Evolutionary conservation across 768 basidiomycete species (phyloP), one percentile per base, ranked within the genome.

Genomic region (Lentinula guzmanii): DNA sequence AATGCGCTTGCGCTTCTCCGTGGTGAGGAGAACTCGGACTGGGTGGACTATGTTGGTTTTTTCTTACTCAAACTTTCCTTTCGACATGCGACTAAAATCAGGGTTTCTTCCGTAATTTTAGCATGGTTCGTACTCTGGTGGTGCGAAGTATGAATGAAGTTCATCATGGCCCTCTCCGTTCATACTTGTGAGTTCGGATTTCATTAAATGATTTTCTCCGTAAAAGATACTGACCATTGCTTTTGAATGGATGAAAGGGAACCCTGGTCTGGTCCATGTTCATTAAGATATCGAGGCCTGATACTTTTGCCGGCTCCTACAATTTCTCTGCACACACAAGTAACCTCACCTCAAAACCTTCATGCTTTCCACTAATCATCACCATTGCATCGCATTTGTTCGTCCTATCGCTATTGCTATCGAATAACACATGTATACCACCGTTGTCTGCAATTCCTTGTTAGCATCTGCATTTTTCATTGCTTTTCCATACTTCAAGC

Each of bases 391-490:
- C 18, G 51, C 51, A 52, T 52, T 34, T 35, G 51, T 35, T 35
- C 51, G 33, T 52, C 46, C 46, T 48, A 48, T 48, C 46, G 46
- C 46, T 48, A 34, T 35, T 35, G 51, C 51, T 52, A 52, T 52
- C 51, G 51, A 52, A 52, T 33, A 52, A 52, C 51, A 52, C 51
- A 50, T 50, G 51, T 52, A 13, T 52, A 52, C 51, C 34, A 52
- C n/a, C 45, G 50, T 33, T 31, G 5, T n/a, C 43, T 45, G 43
- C 46, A 48, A 48, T 48, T 48, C 21, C 46, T 48, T 48, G 46
- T 48, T 48, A 48, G 21, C 34, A 52, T 33, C 33, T 52, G 51
- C 51, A 50, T 50, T 24, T 24, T 33, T 35, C n/a, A 52, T 52
- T n/a, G 10, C n/a, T 21, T 34, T 52, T 50, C 8, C 16, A 8